Percentiles rank a stretch among this genome's conserved stretches.
These are phyloP conservation scores for Populus hybrid DNA, from an alignment of 441 rosid genomes.

Conservation along the genomic window DNA sequence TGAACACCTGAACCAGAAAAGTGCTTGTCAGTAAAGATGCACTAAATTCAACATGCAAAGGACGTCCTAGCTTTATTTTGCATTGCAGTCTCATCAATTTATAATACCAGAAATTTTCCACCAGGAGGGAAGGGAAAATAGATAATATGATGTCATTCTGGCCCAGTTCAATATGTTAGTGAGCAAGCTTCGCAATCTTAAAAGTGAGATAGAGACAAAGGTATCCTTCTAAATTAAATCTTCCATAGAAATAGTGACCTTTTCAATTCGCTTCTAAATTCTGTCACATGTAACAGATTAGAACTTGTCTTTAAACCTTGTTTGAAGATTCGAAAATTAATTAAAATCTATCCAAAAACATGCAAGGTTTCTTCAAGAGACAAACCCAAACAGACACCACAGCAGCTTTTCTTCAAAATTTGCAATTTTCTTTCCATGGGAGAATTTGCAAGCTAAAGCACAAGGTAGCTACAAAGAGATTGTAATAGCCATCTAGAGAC, in stretches of 20 bases:
- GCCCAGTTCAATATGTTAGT: not conserved
- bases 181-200: not conserved
- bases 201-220: not conserved
- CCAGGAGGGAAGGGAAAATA: not conserved
- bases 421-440: not conserved
- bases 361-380: too few relatives aligned
- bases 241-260: not conserved
- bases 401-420: not conserved
- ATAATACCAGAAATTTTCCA: not conserved
- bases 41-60: not conserved
- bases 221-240: not conserved
- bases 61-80: not conserved
- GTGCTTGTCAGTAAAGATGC: conserved; percentile 14
- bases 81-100: not conserved
- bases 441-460: not conserved
- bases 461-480: not conserved
- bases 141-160: not conserved
- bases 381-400: not conserved
- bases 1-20: conserved; percentile 57
- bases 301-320: not conserved
- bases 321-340: not conserved
- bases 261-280: not conserved
- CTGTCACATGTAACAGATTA: not conserved
- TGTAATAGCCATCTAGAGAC: not conserved
- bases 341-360: not conserved